Base-by-base conservation (phyloP, 2,329 filamentous ascomycete species). In the Verticillium isaacii region DNA sequence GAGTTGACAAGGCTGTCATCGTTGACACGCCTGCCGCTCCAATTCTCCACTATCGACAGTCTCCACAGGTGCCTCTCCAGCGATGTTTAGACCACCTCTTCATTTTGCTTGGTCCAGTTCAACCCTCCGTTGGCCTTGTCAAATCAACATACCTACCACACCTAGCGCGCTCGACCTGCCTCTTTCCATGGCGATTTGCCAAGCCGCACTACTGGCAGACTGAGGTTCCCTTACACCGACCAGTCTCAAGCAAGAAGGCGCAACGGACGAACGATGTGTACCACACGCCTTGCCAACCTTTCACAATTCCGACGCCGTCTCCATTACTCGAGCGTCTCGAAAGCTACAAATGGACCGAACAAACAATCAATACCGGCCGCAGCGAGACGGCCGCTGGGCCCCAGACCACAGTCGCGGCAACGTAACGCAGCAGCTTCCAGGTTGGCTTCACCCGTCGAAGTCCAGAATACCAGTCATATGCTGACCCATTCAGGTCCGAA, bases 201-300 rank as follows among this genome's bases (percentile, higher is more conserved):
- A 29, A 29, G 29, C 29, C 29, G 5, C 29, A 29, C 29, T 6
- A 29, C 29, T 29, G 5, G 29, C 29, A 29, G 29, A 29, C 29
- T 29, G 29, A 29, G 29, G 29, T 29, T 29, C 29, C 29, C 29
- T 29, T 29, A 29, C 29, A 29, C 29, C 29, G 29, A 29, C 29
- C 29, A 29, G 29, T 29, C 29, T 29, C 5, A 59, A 78, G 70
- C 14, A 58, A 61, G 15, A 4, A 55, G 14, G 34, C 34, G 29
- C 29, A 6, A 5, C 29, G 29, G 29, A 29, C 29, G 5, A 6
- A 50, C 19, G 9, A 50, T 50, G 41, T n/a, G 19, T 25, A 9
- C n/a, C 41, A 50, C n/a, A 5, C 12, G 11, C 11, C 41, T n/a
- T 50, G 19, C 41, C 2, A 23, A n/a, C 41, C n/a, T 50, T 14